Base-by-base conservation (phyloP, 129 eudicot genomes). In the Erigeron canadensis region DNA sequence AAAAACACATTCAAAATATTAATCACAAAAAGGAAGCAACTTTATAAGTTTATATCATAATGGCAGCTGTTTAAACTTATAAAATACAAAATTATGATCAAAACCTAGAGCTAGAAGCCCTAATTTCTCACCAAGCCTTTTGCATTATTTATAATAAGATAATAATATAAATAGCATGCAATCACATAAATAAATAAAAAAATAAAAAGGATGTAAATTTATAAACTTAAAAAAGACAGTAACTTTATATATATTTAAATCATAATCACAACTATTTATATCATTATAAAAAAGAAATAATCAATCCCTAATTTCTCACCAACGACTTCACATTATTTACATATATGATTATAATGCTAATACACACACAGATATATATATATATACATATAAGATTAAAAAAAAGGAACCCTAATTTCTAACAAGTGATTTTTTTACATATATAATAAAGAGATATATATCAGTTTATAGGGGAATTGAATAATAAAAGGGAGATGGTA, bases 361-460 rank as follows among this genome's bases (percentile, higher is more conserved):
- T 28, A 28, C 3, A 28, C 34, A 28, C 34, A 28, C 34, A 19
- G 41, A 16, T 22, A 40, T 15, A 41, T 23, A 7, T 56, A 13
- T 10, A 45, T 10, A 19, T 18, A 40, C 23, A 37, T 58, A 40
- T 68, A 68, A 19, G 22, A 39, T 3, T 40, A n/a, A 54, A 46
- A 77, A 47, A 69, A 59, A 5, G 22, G 61, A 76, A 59, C 75
- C 81, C 81, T 77, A 68, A 69, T 48, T 69, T 60, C 7, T 15
- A 69, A 51, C 44, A 58, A 70, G 70, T 22, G 50, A 40, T 9
- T 63, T 13, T 39, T 58, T 76, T 68, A 17, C 69, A 38, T 18
- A 38, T 17, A 57, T 45, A 13, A 10, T 38, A 53, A 45, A 28
- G 1, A 23, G 2, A 28, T 28, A 28, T 28, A 28, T 28, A 28